These are phyloP conservation scores for Russula ochroleuca DNA, from an alignment of 768 basidiomycete species.

Conservation along the genomic window DNA sequence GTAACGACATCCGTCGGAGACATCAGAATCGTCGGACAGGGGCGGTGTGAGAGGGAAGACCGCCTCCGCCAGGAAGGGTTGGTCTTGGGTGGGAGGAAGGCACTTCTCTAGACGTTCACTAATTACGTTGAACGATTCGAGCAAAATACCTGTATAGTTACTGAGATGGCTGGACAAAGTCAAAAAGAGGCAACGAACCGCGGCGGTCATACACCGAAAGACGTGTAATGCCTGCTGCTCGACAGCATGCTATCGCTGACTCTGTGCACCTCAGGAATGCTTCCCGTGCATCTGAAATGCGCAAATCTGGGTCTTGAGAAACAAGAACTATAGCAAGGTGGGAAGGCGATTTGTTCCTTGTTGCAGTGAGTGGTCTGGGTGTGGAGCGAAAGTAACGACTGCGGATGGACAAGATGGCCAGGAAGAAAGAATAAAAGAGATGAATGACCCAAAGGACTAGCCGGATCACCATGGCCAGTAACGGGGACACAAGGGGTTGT, in stretches of 20 bases:
- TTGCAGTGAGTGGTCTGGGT: slow-evolving; percentile 49
- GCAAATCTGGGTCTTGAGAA: slow-evolving; percentile 37
- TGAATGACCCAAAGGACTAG: slow-evolving; percentile 55
- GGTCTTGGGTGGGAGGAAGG: slow-evolving; percentile 27
- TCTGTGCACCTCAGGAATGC: slow-evolving; percentile 52
- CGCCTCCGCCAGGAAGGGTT: slow-evolving; percentile 47
- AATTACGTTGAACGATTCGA: slow-evolving; percentile 1
- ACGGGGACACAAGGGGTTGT: background rate
- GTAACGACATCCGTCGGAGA: background rate
- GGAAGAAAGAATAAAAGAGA: slow-evolving; percentile 46
- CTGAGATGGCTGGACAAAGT: background rate
- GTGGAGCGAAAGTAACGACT: slow-evolving; percentile 35
- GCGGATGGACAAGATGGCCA: slow-evolving; percentile 41
- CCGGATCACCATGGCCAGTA: slow-evolving; percentile 41
- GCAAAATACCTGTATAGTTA: slow-evolving; percentile 36
- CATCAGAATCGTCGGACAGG: slow-evolving; percentile 64
- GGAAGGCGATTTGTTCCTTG: slow-evolving; percentile 54
- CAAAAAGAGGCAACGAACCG: slow-evolving; percentile 43
- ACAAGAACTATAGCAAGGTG: slow-evolving; percentile 67
- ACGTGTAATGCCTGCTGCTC: slow-evolving; percentile 51
- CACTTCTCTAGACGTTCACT: slow-evolving; percentile 35
- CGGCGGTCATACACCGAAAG: slow-evolving; percentile 70
- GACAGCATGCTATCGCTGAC: slow-evolving; percentile 58
- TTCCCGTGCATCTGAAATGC: slow-evolving; percentile 37
- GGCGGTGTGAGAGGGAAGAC: slow-evolving; percentile 79